phyloP scores from a whole-genome alignment of 1,139 yeast species.

The Arxiozyma telluris region DNA sequence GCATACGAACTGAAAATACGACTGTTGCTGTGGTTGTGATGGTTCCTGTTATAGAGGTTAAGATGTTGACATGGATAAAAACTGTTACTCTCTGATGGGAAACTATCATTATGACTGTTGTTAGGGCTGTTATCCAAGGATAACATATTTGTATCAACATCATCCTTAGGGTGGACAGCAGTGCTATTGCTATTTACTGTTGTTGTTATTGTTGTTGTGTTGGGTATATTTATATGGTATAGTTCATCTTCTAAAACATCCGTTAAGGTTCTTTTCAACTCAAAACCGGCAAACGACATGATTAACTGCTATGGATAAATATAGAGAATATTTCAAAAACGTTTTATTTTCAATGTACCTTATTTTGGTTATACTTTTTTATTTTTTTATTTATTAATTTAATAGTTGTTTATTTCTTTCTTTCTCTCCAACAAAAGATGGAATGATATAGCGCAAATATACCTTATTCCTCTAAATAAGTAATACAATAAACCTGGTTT shows the following conservation, averaged over 20 bases:
- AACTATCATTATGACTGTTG: not conserved
- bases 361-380: too few species aligned
- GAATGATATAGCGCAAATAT: not conserved
- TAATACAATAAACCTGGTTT: not conserved
- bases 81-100: not conserved
- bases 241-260: constrained; percentile 61
- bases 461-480: not conserved
- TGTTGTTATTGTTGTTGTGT: not conserved
- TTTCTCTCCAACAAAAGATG: not conserved
- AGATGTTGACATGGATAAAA: not conserved
- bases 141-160: not conserved
- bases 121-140: not conserved
- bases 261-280: constrained; percentile 39
- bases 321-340: not conserved
- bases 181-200: not conserved
- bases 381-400: too few species aligned
- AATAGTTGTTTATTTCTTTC: too few species aligned
- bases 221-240: constrained; percentile 31
- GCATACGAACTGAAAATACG: constrained; percentile 34
- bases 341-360: not conserved
- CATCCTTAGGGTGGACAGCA: not conserved
- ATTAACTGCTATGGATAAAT: not conserved
- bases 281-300: constrained; percentile 14
- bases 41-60: not conserved
- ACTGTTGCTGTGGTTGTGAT: not conserved